Evolutionary conservation across 305 asterid species (phyloP).

Genomic region (Lippia alba): DNA sequence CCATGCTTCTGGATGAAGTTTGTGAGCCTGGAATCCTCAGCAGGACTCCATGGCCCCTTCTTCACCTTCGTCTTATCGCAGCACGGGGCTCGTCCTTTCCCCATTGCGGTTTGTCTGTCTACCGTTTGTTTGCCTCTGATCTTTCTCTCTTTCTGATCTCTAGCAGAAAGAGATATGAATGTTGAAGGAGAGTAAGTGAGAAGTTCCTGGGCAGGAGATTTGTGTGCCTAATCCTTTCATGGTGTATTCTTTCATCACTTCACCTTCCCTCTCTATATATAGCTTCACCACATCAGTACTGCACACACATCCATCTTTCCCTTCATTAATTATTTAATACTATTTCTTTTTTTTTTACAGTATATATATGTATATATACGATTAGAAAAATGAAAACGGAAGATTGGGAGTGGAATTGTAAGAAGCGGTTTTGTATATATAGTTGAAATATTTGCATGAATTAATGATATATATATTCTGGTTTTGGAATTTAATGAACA

Average conservation of each 20-base stretch:
- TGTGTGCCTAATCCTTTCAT: constrained; percentile 29
- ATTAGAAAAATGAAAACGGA: too few relatives aligned
- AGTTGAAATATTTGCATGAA: not conserved
- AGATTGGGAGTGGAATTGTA: too few relatives aligned
- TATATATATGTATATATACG: too few relatives aligned
- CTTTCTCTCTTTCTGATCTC: not conserved
- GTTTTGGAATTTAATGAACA: constrained; percentile 5
- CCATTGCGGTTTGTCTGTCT: constrained; percentile 28
- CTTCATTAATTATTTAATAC: too few relatives aligned
- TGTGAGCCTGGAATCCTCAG: constrained; percentile 55
- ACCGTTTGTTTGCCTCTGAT: too few relatives aligned
- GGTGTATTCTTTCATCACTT: constrained; percentile 30
- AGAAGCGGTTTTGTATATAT: too few relatives aligned
- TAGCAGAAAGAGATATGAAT: constrained; percentile 1
- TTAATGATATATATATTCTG: not conserved
- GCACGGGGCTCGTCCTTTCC: constrained; percentile 66
- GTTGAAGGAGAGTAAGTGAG: not conserved
- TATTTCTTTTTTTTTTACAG: too few relatives aligned
- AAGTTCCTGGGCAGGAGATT: not conserved
- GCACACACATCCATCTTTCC: too few relatives aligned
- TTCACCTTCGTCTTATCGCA: constrained; percentile 71
- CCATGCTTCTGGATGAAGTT: constrained; percentile 55
- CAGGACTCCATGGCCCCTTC: constrained; percentile 71
- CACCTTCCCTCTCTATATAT: constrained; percentile 32
- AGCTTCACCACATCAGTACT: constrained; percentile 11